Percentiles rank a stretch among this genome's conserved stretches.
These are phyloP conservation scores for Hypomyces rosellus DNA, from an alignment of 2,329 filamentous ascomycete genomes.

Conservation along the genomic window DNA sequence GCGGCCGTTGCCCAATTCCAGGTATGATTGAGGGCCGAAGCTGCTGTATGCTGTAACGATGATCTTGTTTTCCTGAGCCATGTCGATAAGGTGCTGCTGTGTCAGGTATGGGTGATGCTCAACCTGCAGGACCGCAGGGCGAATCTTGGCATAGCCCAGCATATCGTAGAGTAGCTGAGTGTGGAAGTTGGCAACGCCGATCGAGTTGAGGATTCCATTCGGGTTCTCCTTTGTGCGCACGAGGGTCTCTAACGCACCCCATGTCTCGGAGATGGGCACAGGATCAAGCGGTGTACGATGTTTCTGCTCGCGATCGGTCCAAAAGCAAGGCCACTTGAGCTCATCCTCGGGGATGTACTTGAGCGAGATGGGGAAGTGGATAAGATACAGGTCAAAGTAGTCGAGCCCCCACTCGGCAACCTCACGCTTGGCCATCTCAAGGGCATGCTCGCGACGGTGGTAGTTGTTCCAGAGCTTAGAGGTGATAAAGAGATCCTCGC, in stretches of 20 bases:
- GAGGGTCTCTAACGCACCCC: slow-evolving; percentile 68
- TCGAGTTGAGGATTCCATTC: too few relatives aligned
- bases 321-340: slow-evolving; percentile 34
- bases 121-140: slow-evolving; percentile 53
- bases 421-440: slow-evolving; percentile 65
- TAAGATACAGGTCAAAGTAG: slow-evolving; percentile 80
- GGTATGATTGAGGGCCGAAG: slow-evolving; percentile 50
- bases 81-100: slow-evolving; percentile 49
- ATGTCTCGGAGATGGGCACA: slow-evolving; percentile 69
- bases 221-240: slow-evolving; percentile 45
- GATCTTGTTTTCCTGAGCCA: slow-evolving; percentile 52
- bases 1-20: slow-evolving; percentile 25
- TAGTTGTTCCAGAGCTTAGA: slow-evolving; percentile 90
- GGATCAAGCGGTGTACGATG: slow-evolving; percentile 48
- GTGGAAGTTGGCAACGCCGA: slow-evolving; percentile 75
- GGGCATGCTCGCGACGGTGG: slow-evolving; percentile 69
- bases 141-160: slow-evolving; percentile 53
- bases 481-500: slow-evolving; percentile 80
- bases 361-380: slow-evolving; percentile 55
- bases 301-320: slow-evolving; percentile 38
- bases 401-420: slow-evolving; percentile 74
- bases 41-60: slow-evolving; percentile 59
- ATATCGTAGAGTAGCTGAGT: slow-evolving; percentile 54
- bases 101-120: slow-evolving; percentile 65
- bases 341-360: too few relatives aligned